Base-by-base conservation (phyloP, 179 eudicot genomes). In the Corrigiola litoralis region DNA sequence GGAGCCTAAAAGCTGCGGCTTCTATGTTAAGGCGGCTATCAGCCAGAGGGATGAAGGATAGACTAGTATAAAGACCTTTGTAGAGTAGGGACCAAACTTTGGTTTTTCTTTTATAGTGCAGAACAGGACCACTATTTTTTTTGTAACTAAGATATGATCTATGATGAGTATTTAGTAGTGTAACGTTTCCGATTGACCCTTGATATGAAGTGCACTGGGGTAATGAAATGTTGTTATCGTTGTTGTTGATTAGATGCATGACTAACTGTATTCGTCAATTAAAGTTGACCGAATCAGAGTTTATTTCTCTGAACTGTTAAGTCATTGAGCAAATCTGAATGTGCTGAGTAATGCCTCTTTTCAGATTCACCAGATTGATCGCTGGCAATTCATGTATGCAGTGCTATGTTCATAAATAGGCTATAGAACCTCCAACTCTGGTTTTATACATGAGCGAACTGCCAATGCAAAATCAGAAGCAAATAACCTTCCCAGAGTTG, bases 11-110 rank as follows among this genome's bases (percentile, higher is more conserved):
- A 50, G 38, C 25, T 28, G 14, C 5, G 51, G 67, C 48, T 32
- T 40, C 10, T 8, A 12, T 8, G 45, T 40, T 66, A 27, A 72
- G 70, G 49, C 49, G 62, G 61, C 29, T 58, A 49, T 20, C 45
- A 61, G 53, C 67, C 61, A 44, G 8, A n/a, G n/a, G n/a, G n/a
- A n/a, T 8, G 33, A 27, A 52, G 31, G 46, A 44, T 47, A 61
- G 65, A 59, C 36, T 33, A 49, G 45, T 62, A 28, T 34, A 60
- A 36, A 37, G 23, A n/a, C 60, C 62, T 45, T 62, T 12, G 23
- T 49, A 72, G 74, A 13, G 50, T 41, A 56, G 58, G 78, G 78
- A 69, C 78, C 78, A 69, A 68, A 42, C 67, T 59, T 58, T 72
- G 33, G 42, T 61, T 72, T 52, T 28, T 28, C 24, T 48, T 63